Conservation (phyloP, 352 stramenopile genomes). For the Pythium apleroticum region DNA sequence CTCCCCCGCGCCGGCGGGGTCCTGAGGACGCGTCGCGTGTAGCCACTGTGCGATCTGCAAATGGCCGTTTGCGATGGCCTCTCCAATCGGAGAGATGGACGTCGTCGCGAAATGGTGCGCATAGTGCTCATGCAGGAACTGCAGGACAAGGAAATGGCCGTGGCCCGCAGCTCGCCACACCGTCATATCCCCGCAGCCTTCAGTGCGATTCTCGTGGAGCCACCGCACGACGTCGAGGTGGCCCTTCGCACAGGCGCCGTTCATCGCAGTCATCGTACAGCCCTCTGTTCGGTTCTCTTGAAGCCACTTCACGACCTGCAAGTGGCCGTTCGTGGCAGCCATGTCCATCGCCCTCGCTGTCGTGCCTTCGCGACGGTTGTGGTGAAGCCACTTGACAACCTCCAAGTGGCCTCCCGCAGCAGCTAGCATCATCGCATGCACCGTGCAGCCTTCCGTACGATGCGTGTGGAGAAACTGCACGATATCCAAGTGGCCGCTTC, state of each 20-base stretch:
- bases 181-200: conserved; percentile 50
- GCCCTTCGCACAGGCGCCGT: conserved; percentile 41
- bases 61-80: conserved; percentile 44
- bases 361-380: conserved; percentile 39
- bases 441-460: conserved; percentile 38
- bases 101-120: conserved; percentile 38
- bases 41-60: conserved; percentile 40
- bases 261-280: conserved; percentile 48
- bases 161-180: conserved; percentile 61
- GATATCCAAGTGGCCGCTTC: conserved; percentile 34
- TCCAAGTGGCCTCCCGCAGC: conserved; percentile 47
- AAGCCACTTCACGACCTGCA: conserved; percentile 53
- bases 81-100: conserved; percentile 49
- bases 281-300: conserved; percentile 39
- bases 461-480: conserved; percentile 41
- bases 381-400: conserved; percentile 46
- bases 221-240: conserved; percentile 57
- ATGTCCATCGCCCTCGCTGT: conserved; percentile 45
- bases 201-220: conserved; percentile 43
- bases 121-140: conserved; percentile 44
- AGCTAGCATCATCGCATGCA: conserved; percentile 46
- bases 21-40: conserved; percentile 3
- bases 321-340: conserved; percentile 50
- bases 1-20: conserved; percentile 10
- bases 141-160: conserved; percentile 43